Conservation (phyloP, 768 basidiomycete genomes). For the Tylopilus felleus region DNA sequence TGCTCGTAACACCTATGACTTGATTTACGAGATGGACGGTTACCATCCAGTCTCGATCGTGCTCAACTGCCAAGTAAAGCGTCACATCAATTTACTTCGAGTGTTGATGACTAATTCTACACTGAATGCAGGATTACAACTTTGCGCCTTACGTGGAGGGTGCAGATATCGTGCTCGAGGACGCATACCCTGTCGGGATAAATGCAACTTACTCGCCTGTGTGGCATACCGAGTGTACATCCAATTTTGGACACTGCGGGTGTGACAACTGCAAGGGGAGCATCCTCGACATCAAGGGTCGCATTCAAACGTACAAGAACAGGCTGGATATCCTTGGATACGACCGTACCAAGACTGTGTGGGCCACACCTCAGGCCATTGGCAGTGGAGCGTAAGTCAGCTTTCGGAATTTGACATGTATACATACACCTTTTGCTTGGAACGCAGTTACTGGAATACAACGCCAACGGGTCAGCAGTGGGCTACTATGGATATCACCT, state of each 20-base stretch:
- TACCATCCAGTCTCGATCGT: slow-evolving; percentile 37
- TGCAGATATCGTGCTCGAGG: too few species aligned
- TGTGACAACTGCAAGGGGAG: slow-evolving; percentile 63
- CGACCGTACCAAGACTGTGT: slow-evolving; percentile 63
- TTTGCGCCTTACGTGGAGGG: slow-evolving; percentile 48
- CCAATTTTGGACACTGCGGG: slow-evolving; percentile 70
- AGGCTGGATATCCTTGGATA: slow-evolving; percentile 57
- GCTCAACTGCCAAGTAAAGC: slow-evolving; percentile 42
- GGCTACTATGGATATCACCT: slow-evolving; percentile 23
- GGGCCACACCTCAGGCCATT: slow-evolving; percentile 78
- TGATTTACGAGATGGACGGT: slow-evolving; percentile 49
- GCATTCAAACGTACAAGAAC: slow-evolving; percentile 64
- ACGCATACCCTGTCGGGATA: slow-evolving; percentile 47
- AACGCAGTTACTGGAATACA: slow-evolving; percentile 27
- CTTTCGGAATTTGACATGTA: too few species aligned
- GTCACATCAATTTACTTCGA: background rate
- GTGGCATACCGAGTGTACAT: slow-evolving; percentile 58
- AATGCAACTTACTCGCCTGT: slow-evolving; percentile 60
- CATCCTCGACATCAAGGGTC: slow-evolving; percentile 59
- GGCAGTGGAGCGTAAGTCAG: slow-evolving; percentile 43
- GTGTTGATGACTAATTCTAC: background rate
- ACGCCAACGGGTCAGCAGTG: slow-evolving; percentile 29
- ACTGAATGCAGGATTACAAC: slow-evolving; percentile 50
- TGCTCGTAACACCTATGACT: slow-evolving; percentile 43
- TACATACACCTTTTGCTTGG: background rate